A percentile compares a stretch with the other conserved stretches of the same genome.
phyloP scores from a whole-genome alignment of 345 rosid genomes.

The Carallia brachiata region DNA sequence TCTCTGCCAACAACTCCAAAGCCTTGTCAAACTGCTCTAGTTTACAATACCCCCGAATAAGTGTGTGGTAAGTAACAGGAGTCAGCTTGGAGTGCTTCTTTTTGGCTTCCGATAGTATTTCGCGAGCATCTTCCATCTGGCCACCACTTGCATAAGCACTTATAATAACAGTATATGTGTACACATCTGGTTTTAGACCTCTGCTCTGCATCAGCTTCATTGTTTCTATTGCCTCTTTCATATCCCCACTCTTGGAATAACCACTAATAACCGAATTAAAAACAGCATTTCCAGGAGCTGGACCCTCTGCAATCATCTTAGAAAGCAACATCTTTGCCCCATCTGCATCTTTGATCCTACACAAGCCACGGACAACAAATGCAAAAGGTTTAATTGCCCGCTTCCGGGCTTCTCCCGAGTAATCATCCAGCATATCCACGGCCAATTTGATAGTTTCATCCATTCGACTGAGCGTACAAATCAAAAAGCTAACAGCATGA shows the following conservation, averaged over 20 bases:
- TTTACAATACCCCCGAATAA: slow-evolving; percentile 79
- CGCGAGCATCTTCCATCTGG: slow-evolving; percentile 62
- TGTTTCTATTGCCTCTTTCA: slow-evolving; percentile 53
- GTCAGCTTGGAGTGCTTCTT: slow-evolving; percentile 62
- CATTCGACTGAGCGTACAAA: slow-evolving; percentile 44
- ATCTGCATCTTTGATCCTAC: slow-evolving; percentile 56
- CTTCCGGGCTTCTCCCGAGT: slow-evolving; percentile 46
- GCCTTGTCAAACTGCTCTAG: slow-evolving; percentile 72
- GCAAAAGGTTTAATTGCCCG: slow-evolving; percentile 69
- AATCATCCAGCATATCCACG: slow-evolving; percentile 48
- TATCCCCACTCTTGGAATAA: slow-evolving; percentile 56
- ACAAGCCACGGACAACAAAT: slow-evolving; percentile 60
- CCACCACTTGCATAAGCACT: slow-evolving; percentile 77
- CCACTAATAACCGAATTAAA: slow-evolving; percentile 59
- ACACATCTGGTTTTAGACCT: slow-evolving; percentile 82
- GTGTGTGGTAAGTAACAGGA: slow-evolving; percentile 70
- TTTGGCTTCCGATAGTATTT: slow-evolving; percentile 62
- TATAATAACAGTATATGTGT: slow-evolving; percentile 68
- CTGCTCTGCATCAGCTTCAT: slow-evolving; percentile 65
- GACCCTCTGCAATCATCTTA: slow-evolving; percentile 72
- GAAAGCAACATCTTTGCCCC: slow-evolving; percentile 54
- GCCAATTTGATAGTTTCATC: slow-evolving; percentile 66
- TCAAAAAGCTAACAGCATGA: slow-evolving; percentile 46
- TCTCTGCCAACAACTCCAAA: slow-evolving; percentile 59
- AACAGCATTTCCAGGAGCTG: slow-evolving; percentile 78